These are phyloP conservation scores for Pseudogymnoascus destructans DNA, from an alignment of 2,329 filamentous ascomycete genomes.

Conservation along the genomic window DNA sequence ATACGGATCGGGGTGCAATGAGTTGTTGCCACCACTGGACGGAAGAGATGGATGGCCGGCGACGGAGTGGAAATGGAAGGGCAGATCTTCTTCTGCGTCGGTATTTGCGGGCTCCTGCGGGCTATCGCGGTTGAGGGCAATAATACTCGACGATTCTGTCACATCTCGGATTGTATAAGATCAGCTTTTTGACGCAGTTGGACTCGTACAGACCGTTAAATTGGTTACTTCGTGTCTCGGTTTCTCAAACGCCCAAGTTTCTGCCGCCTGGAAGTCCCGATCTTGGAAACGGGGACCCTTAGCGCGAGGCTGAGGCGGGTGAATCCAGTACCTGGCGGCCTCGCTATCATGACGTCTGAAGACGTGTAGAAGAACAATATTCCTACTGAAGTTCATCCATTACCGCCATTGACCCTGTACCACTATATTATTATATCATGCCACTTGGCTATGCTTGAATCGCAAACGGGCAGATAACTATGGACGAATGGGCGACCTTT, in stretches of 20 bases:
- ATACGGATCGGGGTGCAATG: neutral
- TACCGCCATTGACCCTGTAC: neutral
- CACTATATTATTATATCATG: neutral
- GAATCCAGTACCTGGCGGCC: neutral
- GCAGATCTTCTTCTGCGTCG: neutral
- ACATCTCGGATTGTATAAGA: conserved; percentile 8
- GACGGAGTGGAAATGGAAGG: neutral
- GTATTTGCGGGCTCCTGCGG: neutral
- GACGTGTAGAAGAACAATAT: neutral
- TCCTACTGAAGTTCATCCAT: neutral
- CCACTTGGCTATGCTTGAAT: conserved; percentile 1
- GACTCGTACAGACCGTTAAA: conserved; percentile 5
- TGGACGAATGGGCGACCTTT: conserved; percentile 36
- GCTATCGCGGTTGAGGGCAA: neutral
- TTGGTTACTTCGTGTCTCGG: conserved; percentile 3
- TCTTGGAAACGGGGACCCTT: neutral
- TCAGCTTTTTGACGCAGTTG: conserved; percentile 4
- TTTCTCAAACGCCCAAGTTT: neutral
- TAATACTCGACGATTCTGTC: neutral
- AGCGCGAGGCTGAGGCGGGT: conserved; percentile 1
- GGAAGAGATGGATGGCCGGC: neutral
- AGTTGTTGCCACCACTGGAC: neutral
- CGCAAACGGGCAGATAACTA: neutral
- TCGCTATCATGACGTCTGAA: neutral
- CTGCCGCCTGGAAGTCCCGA: neutral